Conservation (phyloP, 805 yeast species). For the Lachancea sp. region DNA sequence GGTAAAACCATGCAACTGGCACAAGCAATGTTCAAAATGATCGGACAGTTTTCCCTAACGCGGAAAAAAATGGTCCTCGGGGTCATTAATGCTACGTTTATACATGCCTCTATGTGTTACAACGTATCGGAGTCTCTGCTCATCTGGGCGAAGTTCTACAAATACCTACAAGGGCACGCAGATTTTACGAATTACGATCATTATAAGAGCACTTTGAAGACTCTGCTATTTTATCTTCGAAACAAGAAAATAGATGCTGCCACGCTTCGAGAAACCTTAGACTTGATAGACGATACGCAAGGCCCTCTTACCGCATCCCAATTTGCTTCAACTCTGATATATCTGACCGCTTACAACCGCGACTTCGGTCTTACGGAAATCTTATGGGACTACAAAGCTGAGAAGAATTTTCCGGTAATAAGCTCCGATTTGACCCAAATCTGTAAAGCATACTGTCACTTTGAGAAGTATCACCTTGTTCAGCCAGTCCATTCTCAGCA, state of each 20-base stretch:
- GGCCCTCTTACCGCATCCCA: conserved; percentile 26
- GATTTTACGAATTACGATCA: conserved; percentile 20
- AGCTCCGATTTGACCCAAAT: conserved; percentile 22
- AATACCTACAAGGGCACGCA: conserved; percentile 24
- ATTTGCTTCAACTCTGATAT: conserved; percentile 26
- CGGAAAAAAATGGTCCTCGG: conserved; percentile 15
- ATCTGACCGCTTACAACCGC: conserved; percentile 14
- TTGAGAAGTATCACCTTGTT: conserved; percentile 22
- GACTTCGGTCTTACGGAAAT: conserved; percentile 14
- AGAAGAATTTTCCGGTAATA: conserved; percentile 15
- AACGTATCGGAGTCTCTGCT: conserved; percentile 9
- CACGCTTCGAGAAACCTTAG: background rate
- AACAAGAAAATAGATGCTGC: conserved; percentile 3
- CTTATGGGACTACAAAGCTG: conserved; percentile 32
- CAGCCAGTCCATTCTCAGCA: conserved; percentile 33
- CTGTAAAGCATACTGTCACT: conserved; percentile 21
- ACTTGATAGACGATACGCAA: conserved; percentile 7
- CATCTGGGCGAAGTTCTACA: conserved; percentile 25
- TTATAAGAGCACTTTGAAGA: conserved; percentile 15
- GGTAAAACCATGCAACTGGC: conserved; percentile 13
- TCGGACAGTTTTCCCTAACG: conserved; percentile 20
- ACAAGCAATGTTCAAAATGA: conserved; percentile 13
- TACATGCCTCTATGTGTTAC: conserved; percentile 7
- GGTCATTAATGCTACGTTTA: conserved; percentile 17
- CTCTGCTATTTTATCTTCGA: conserved; percentile 18